Conservation (phyloP, 2,329 filamentous ascomycete species). For the Aspergillus brasiliensis region DNA sequence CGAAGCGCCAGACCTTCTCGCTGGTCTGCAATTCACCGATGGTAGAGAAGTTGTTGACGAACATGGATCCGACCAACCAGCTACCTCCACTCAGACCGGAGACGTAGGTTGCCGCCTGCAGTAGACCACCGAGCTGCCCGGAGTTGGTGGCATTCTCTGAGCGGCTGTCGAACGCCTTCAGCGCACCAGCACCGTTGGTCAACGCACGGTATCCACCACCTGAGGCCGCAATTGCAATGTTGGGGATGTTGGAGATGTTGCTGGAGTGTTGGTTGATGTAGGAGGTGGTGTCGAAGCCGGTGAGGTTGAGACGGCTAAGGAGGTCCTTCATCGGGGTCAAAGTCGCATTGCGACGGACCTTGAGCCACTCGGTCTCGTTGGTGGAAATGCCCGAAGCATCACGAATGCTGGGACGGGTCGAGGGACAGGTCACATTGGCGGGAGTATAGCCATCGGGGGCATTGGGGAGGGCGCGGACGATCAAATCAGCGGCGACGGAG, state of each 20-base stretch:
- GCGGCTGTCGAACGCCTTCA: slow-evolving; percentile 77
- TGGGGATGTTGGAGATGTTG: slow-evolving; percentile 62
- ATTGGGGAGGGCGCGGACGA: slow-evolving; percentile 52
- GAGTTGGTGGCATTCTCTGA: slow-evolving; percentile 61
- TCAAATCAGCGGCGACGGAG: slow-evolving; percentile 4
- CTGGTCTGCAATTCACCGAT: slow-evolving; percentile 41
- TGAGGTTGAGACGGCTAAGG: slow-evolving; percentile 64
- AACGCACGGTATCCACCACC: slow-evolving; percentile 87
- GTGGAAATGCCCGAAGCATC: slow-evolving; percentile 63
- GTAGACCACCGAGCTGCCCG: slow-evolving; percentile 75
- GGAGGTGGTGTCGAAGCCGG: slow-evolving; percentile 69
- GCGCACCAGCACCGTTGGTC: slow-evolving; percentile 76
- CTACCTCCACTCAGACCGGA: slow-evolving; percentile 79
- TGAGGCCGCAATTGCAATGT: slow-evolving; percentile 75
- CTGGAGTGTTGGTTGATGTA: slow-evolving; percentile 66
- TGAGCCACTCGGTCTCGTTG: slow-evolving; percentile 74
- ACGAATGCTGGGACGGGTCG: slow-evolving; percentile 68
- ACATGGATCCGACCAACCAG: slow-evolving; percentile 83
- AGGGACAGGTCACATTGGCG: slow-evolving; percentile 67
- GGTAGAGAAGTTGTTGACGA: slow-evolving; percentile 74
- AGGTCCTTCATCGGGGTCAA: slow-evolving; percentile 74
- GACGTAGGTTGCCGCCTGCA: slow-evolving; percentile 80
- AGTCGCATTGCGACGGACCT: slow-evolving; percentile 70
- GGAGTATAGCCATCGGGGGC: slow-evolving; percentile 73
- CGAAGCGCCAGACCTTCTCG: slow-evolving; percentile 62